Conservation (phyloP, 2,329 filamentous ascomycete genomes). For the Volutella citrinella region DNA sequence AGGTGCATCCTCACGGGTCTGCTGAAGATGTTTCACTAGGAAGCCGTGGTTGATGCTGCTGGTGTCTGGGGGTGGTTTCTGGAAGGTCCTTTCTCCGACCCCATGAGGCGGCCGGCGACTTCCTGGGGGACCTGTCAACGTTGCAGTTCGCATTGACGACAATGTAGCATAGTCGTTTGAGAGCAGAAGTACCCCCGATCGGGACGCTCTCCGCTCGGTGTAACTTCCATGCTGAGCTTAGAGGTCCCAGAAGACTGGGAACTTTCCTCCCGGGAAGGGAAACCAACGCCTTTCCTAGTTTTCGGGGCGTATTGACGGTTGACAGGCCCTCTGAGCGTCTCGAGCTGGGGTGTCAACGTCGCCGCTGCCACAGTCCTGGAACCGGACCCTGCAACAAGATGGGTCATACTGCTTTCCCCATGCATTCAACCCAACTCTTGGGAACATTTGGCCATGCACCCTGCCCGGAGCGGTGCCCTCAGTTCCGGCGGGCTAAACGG, state of each 20-base stretch:
- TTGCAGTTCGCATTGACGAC: constrained; percentile 4
- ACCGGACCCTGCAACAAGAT: too few species aligned
- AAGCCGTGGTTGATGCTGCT: constrained; percentile 12
- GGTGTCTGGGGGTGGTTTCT: constrained; percentile 20
- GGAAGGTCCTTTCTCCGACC: constrained; percentile 20
- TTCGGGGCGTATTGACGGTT: too few species aligned
- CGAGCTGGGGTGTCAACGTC: too few species aligned
- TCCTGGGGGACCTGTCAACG: constrained; percentile 13
- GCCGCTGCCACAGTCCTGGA: too few species aligned
- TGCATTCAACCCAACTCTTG: too few species aligned
- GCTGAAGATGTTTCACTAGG: constrained; percentile 21
- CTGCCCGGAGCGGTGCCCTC: constrained; percentile 10
- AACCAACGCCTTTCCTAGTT: too few species aligned
- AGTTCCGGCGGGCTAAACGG: constrained; percentile 13
- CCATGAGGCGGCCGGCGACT: constrained; percentile 10
- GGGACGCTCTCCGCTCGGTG: constrained; percentile 15
- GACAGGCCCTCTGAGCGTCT: too few species aligned
- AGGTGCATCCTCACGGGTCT: too few species aligned
- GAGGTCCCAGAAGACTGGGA: constrained; percentile 20
- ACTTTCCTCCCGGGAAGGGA: constrained; percentile 15
- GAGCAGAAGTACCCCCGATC: constrained; percentile 15
- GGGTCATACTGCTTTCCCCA: too few species aligned
- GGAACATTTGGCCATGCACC: constrained; percentile 2
- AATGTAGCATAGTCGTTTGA: constrained; percentile 4
- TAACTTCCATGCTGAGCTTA: constrained; percentile 18